Percentiles rank a stretch among this genome's conserved stretches.
phyloP scores from a whole-genome alignment of 345 rosid genomes.

The Citrus reticulata region DNA sequence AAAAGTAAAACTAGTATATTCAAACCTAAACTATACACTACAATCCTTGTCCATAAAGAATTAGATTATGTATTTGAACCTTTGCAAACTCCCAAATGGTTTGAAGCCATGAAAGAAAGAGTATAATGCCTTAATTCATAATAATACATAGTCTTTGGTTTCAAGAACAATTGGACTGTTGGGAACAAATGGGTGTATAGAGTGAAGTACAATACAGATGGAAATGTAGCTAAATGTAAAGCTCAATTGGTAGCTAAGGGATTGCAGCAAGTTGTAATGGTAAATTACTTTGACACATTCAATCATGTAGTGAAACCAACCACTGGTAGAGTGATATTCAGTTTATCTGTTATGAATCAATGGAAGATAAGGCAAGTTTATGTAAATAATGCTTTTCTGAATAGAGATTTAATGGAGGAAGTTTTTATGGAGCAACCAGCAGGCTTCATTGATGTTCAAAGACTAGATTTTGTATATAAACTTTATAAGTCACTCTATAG shows the following conservation, averaged over 20 bases:
- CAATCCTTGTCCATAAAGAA: no score
- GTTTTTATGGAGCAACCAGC: background rate
- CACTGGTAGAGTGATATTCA: background rate
- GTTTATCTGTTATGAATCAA: fast-evolving
- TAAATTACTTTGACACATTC: background rate
- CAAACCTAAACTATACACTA: no score
- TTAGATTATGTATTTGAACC: no score
- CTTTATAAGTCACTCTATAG: background rate
- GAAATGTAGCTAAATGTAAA: no score
- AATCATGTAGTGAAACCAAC: background rate
- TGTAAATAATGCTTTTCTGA: background rate
- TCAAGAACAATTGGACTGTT: no score
- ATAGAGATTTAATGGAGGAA: no score
- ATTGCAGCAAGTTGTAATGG: fast-evolving
- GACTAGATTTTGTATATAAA: background rate
- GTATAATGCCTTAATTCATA: background rate
- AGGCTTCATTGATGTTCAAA: background rate
- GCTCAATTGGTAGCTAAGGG: no score
- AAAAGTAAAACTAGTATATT: no score
- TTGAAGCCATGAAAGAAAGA: no score
- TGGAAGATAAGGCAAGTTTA: background rate
- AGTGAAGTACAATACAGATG: no score
- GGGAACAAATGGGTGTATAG: no score
- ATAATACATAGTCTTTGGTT: background rate
- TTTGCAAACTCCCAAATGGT: no score